Evolutionary conservation across 306 rosid genomes (phyloP).

Genomic region (Vicia faba): DNA sequence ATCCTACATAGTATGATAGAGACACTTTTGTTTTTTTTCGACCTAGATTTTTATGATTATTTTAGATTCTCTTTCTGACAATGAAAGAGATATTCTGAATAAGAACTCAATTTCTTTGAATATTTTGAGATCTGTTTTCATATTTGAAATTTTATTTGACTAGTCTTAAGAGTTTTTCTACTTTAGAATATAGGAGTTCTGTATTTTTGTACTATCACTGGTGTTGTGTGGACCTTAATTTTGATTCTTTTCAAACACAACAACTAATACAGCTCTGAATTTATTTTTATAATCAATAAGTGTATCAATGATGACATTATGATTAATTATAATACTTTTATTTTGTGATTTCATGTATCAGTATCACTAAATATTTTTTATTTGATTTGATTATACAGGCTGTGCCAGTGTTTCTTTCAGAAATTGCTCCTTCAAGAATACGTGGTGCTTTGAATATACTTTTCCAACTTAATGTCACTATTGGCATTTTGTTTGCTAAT

Average conservation of each 20-base stretch:
- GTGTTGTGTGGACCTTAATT: constrained; percentile 20
- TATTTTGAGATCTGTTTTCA: neutral
- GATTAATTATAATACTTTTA: neutral
- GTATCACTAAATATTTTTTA: neutral
- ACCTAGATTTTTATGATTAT: constrained; percentile 14
- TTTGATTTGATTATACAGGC: constrained; percentile 57
- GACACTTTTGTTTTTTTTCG: constrained; percentile 4
- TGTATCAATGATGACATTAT: neutral
- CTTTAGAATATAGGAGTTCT: constrained; percentile 6
- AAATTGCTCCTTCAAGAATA: constrained; percentile 92
- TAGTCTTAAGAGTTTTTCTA: constrained; percentile 14
- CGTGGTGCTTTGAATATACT: constrained; percentile 90
- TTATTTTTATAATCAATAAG: neutral
- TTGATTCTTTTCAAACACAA: constrained; percentile 19
- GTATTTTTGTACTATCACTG: neutral
- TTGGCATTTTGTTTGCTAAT: constrained; percentile 86
- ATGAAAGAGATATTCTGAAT: constrained; percentile 14
- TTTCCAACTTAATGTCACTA: constrained; percentile 80
- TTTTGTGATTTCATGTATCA: neutral
- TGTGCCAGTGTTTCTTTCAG: constrained; percentile 88
- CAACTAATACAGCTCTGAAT: no score
- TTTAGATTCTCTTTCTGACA: constrained; percentile 25
- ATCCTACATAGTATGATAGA: constrained; percentile 31
- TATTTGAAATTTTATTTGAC: constrained; percentile 14
- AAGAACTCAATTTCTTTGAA: constrained; percentile 19